Base-by-base conservation (phyloP, 1,139 yeast species). In the Pichia sp. region DNA sequence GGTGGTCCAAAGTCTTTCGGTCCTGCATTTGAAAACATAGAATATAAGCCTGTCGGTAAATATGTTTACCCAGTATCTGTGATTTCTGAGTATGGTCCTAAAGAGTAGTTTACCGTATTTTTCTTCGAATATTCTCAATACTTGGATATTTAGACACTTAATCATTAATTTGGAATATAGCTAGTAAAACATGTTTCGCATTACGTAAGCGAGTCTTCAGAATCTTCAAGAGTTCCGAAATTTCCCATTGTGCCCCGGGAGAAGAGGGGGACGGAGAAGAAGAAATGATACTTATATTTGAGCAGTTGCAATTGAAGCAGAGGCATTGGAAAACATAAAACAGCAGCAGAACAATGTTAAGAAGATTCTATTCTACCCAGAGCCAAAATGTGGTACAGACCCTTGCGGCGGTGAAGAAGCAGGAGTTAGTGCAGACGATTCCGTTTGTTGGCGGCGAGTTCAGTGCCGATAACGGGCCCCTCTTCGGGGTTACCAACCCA, bases 381-480 rank as follows among this genome's bases (percentile, higher is more conserved):
- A 8, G 48, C 15, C n/a, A 29, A 7, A 16, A 16, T 4, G 40
- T 41, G 2, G 8, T 43, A 13, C 59, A 57, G 19, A 53, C 62
- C 7, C 49, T 59, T 32, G 36, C 41, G 4, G 42, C 51, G 13
- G 56, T 64, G 23, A 54, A 57, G 23, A 60, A 61, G 38, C 50
- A 51, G 8, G 78, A 77, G 13, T 77, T 89, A 53, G 64, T 87
- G 55, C 76, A 80, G 64, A 70, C 79, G 45, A 77, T 79, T 56
- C 84, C 89, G 19, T 82, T 74, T 62, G 75, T 89, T 68, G 81
- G 86, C 62, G 96, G 96, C 50, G 72, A 82, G 64, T 90, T 95
- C 90, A 16, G 42, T 8, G 75, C 82, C 29, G 46, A 32, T 5
- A 74, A 83, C 19, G 70, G 76, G 30, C 75, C 76, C 52, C 75